These are phyloP conservation scores for Floccularia luteovirens DNA, from an alignment of 768 basidiomycete genomes.

Conservation along the genomic window DNA sequence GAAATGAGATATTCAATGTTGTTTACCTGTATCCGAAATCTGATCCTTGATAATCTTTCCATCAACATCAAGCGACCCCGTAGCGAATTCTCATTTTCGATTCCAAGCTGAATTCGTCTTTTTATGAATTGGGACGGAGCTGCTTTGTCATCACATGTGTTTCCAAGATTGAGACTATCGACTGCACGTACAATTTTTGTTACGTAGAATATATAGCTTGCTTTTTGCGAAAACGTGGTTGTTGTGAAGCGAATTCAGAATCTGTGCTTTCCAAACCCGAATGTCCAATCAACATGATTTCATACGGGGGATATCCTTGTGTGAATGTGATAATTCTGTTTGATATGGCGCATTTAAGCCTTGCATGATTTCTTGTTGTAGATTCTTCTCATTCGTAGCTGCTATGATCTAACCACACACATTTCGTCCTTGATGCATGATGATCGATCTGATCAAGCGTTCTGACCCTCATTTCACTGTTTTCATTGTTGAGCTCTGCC, in stretches of 20 bases:
- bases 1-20: neutral
- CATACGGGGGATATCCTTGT: no score
- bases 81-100: conserved; percentile 98
- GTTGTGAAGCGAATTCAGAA: neutral
- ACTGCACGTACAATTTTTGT: conserved; percentile 43
- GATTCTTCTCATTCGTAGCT: no score
- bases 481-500: no score
- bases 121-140: conserved; percentile 99
- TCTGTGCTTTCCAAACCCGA: conserved; percentile 89
- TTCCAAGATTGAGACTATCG: neutral
- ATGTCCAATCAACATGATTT: conserved; percentile 99
- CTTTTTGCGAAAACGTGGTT: neutral
- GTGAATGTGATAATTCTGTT: no score
- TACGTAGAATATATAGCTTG: conserved; percentile 22
- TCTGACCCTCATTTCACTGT: no score
- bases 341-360: no score
- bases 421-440: no score
- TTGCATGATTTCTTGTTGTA: no score
- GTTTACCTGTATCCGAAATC: conserved; percentile 96
- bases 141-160: no score
- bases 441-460: no score
- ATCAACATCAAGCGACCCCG: conserved; percentile 91
- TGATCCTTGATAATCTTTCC: conserved; percentile 96
- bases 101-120: conserved; percentile 98
- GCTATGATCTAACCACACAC: no score